Evolutionary conservation across 352 stramenopile species (phyloP).

Genomic region (Elongisporangium anandrum): DNA sequence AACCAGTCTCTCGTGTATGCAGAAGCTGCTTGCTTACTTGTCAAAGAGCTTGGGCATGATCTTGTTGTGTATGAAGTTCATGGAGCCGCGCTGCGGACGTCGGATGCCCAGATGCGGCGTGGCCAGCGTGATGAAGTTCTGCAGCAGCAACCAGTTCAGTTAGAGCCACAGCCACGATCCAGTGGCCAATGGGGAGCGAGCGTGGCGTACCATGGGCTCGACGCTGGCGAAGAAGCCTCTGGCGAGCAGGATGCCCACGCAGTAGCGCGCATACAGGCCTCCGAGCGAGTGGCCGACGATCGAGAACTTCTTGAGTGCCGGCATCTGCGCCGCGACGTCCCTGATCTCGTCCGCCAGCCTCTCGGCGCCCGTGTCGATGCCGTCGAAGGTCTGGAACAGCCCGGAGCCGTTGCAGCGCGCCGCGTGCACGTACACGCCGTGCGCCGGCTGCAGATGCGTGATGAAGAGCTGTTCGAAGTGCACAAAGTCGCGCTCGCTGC

Average conservation of each 20-base stretch:
- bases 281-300: conserved; percentile 77
- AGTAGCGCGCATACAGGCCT: conserved; percentile 78
- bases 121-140: conserved; percentile 83
- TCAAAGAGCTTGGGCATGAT: conserved; percentile 67
- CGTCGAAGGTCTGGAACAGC: conserved; percentile 78
- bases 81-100: conserved; percentile 41
- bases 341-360: conserved; percentile 72
- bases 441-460: conserved; percentile 34
- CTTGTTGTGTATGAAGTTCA: conserved; percentile 67
- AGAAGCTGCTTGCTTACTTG: conserved; percentile 13
- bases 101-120: conserved; percentile 76
- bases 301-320: conserved; percentile 59
- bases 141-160: conserved; percentile 1
- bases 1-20: background rate
- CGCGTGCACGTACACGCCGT: conserved; percentile 41
- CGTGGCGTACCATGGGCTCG: conserved; percentile 51
- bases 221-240: conserved; percentile 68
- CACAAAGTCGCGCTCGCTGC: conserved; percentile 57
- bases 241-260: conserved; percentile 55
- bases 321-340: conserved; percentile 45
- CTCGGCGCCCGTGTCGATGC: conserved; percentile 58
- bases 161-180: no score
- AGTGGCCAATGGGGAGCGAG: background rate
- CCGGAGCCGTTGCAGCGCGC: conserved; percentile 42
- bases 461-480: conserved; percentile 51